Evolutionary conservation across 2,329 filamentous ascomycete species (phyloP).

Genomic region (Penicillium sp.): DNA sequence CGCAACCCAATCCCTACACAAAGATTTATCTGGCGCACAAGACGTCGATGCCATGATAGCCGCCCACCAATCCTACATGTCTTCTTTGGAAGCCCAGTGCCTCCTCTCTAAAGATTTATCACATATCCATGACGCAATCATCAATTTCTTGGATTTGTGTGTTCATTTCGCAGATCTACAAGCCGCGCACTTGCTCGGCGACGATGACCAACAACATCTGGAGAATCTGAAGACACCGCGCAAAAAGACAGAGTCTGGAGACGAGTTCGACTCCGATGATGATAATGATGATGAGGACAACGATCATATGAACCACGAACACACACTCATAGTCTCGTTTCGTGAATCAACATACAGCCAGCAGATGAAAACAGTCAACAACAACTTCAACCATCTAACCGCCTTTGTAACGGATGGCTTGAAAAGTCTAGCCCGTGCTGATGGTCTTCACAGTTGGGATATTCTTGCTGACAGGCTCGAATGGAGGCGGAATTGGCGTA

Average conservation of each 20-base stretch:
- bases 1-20: constrained; percentile 56
- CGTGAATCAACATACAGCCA: constrained; percentile 49
- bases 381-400: constrained; percentile 63
- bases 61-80: constrained; percentile 64
- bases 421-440: constrained; percentile 70
- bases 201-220: not conserved
- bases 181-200: constrained; percentile 37
- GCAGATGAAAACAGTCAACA: constrained; percentile 56
- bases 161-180: constrained; percentile 66
- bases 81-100: constrained; percentile 63
- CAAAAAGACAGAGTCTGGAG: not conserved
- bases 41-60: constrained; percentile 80
- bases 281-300: constrained; percentile 7
- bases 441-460: constrained; percentile 72
- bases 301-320: constrained; percentile 37
- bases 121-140: constrained; percentile 68
- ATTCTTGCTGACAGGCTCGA: constrained; percentile 78
- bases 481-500: constrained; percentile 31
- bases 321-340: constrained; percentile 41
- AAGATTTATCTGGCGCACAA: constrained; percentile 57
- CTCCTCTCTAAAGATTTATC: constrained; percentile 67
- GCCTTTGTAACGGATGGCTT: constrained; percentile 71
- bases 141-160: constrained; percentile 73
- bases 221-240: not conserved
- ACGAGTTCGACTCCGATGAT: constrained; percentile 23